Conservation (phyloP, 2,329 filamentous ascomycete genomes). For the Fusarium sp. region DNA sequence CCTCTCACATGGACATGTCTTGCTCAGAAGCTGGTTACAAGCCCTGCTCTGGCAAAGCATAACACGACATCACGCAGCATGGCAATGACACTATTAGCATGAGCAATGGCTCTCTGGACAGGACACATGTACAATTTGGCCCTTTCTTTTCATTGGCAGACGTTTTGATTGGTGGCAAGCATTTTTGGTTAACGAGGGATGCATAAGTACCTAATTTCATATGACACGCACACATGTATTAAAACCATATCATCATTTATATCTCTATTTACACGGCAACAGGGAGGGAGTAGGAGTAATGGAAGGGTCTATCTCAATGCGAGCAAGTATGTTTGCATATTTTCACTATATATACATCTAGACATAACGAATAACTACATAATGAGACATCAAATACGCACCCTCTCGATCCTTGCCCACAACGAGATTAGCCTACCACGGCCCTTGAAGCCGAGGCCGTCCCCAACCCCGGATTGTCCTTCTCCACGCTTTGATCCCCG, state of each 20-base stretch:
- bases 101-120: conserved; percentile 19
- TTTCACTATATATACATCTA: conserved; percentile 22
- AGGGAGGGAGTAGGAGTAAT: conserved; percentile 1
- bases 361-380: conserved; percentile 25
- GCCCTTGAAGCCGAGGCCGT: conserved; percentile 13
- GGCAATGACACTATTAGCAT: conserved; percentile 35
- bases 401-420: not conserved
- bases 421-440: conserved; percentile 16
- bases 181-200: conserved; percentile 20
- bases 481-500: conserved; percentile 32
- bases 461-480: conserved; percentile 21
- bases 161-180: not conserved
- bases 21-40: conserved; percentile 12
- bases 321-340: conserved; percentile 3
- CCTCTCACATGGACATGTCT: conserved; percentile 23
- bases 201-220: conserved; percentile 14
- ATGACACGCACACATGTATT: conserved; percentile 31
- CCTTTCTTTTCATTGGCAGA: conserved; percentile 3
- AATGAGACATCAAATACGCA: conserved; percentile 12
- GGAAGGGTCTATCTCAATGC: conserved; percentile 11
- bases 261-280: not conserved
- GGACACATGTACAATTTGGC: conserved; percentile 31
- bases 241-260: conserved; percentile 23
- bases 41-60: conserved; percentile 19
- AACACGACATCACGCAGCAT: conserved; percentile 23